Percentiles rank a stretch among this genome's conserved stretches.
These are phyloP conservation scores for Steccherinum ochraceum DNA, from an alignment of 768 basidiomycete genomes.

Conservation along the genomic window DNA sequence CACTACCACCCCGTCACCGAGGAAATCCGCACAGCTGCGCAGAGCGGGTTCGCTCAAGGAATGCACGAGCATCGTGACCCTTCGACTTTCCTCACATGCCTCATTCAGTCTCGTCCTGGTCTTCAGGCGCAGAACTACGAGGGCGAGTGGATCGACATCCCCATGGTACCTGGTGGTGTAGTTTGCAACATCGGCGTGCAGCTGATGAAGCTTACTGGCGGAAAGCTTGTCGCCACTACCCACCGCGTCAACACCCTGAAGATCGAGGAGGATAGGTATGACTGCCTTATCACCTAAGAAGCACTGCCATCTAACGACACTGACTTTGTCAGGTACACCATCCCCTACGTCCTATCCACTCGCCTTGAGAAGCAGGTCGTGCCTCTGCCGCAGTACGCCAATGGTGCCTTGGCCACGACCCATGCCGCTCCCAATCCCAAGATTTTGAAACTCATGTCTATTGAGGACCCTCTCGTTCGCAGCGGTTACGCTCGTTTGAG, in stretches of 20 bases:
- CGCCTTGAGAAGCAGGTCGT: conserved; percentile 20
- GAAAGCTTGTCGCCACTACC: conserved; percentile 23
- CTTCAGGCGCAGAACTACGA: conserved; percentile 25
- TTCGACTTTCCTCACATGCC: conserved; percentile 24
- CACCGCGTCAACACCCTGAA: conserved; percentile 28
- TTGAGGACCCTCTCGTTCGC: conserved; percentile 19
- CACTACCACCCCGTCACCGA: conserved; percentile 23
- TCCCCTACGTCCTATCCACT: conserved; percentile 25
- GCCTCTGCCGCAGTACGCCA: conserved; percentile 21
- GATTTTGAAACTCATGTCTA: conserved; percentile 19
- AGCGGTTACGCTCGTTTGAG: conserved; percentile 24
- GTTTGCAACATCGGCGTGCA: conserved; percentile 28
- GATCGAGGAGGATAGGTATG: conserved; percentile 22
- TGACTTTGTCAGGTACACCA: conserved; percentile 17
- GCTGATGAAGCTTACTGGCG: conserved; percentile 24
- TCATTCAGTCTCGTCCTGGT: conserved; percentile 24
- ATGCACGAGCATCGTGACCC: conserved; percentile 29
- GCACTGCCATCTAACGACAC: background rate
- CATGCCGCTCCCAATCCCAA: conserved; percentile 21
- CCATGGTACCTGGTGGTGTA: conserved; percentile 24
- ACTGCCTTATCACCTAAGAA: background rate
- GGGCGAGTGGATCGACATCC: conserved; percentile 24
- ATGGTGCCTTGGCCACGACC: conserved; percentile 16
- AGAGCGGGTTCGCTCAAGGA: conserved; percentile 23
- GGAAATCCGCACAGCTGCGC: conserved; percentile 14